Percentiles rank a stretch among this genome's conserved stretches.
These are phyloP conservation scores for Coemansia sp. DNA, from an alignment of 192 early-diverging fungal species.

Conservation along the genomic window DNA sequence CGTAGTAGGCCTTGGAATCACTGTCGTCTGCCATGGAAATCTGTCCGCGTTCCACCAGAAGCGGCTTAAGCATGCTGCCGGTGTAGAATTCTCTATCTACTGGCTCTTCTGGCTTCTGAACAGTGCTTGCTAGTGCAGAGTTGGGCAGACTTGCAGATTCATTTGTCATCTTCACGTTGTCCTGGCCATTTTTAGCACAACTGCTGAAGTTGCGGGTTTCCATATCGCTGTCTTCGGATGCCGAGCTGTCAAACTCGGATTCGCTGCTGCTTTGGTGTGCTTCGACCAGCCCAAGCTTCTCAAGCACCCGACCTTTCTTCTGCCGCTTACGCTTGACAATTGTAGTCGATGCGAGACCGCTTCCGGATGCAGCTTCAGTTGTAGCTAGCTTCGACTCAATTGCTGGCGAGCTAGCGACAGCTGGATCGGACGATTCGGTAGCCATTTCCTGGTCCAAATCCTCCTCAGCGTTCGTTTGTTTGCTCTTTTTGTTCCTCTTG, in stretches of 20 bases:
- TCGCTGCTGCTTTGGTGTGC: constrained; percentile 27
- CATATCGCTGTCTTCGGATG: constrained; percentile 41
- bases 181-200: constrained; percentile 6
- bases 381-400: not conserved
- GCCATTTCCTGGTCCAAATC: not conserved
- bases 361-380: constrained; percentile 25
- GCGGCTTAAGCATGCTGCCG: constrained; percentile 43
- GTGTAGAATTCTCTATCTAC: constrained; percentile 25
- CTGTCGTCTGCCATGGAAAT: not conserved
- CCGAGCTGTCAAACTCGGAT: constrained; percentile 75
- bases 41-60: constrained; percentile 20
- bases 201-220: not conserved
- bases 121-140: too few species aligned
- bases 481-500: constrained; percentile 10
- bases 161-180: not conserved
- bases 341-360: constrained; percentile 29
- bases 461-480: not conserved
- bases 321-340: constrained; percentile 56
- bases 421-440: too few species aligned
- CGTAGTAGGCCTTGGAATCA: constrained; percentile 58
- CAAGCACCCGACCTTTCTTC: constrained; percentile 54
- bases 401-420: too few species aligned
- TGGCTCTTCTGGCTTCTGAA: not conserved
- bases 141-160: not conserved
- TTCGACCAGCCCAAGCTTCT: constrained; percentile 32